Evolutionary conservation across 768 basidiomycete genomes (phyloP), one percentile per base, ranked within the genome.

Genomic region (Russula sp.): DNA sequence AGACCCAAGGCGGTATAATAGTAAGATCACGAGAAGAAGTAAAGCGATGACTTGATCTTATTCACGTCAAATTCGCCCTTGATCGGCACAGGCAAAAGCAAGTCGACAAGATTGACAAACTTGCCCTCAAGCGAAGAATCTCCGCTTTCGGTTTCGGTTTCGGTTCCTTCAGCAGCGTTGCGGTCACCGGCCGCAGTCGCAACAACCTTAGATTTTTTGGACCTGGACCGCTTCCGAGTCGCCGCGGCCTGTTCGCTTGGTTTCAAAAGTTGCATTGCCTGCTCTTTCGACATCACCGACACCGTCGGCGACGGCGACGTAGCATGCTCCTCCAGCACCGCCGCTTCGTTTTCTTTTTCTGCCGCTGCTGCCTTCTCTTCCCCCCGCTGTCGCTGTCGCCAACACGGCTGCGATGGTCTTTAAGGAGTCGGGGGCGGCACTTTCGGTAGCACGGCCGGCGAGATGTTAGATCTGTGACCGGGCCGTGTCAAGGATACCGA

Each of bases 11-110:
- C n/a, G n/a, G n/a, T n/a, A n/a, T n/a, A n/a, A n/a, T n/a, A n/a
- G n/a, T n/a, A n/a, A 34, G 5, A 69, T 76, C 83, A 97, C 48
- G 94, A 95, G 82, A 98, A 98, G 83, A 98, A 98, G 76, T 98
- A 98, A 42, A 81, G 80, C 49, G 89, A 92, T 62, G 84, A 76
- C 73, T 88, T 88, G 76, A 98, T 94, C 65, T 79, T 80, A 70
- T 84, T 79, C 66, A 98, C 92, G 68, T 91, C 83, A 73, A 98
- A 97, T 62, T 79, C 78, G 60, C 96, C 96, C 78, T 91, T 92
- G 75, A 83, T 73, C 0, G 96, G 96, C 24, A 94, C 74, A 0
- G 86, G 88, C 0, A 94, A 94, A 22, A 98, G 74, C 69, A 95
- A 68, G 69, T 91, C 88, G 36, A 78, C 75, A 50, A 98, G 75